Evolutionary conservation across 495 filamentous ascomycete species (phyloP), one percentile per base, ranked within the genome.

Genomic region (Ramalina intermedia): DNA sequence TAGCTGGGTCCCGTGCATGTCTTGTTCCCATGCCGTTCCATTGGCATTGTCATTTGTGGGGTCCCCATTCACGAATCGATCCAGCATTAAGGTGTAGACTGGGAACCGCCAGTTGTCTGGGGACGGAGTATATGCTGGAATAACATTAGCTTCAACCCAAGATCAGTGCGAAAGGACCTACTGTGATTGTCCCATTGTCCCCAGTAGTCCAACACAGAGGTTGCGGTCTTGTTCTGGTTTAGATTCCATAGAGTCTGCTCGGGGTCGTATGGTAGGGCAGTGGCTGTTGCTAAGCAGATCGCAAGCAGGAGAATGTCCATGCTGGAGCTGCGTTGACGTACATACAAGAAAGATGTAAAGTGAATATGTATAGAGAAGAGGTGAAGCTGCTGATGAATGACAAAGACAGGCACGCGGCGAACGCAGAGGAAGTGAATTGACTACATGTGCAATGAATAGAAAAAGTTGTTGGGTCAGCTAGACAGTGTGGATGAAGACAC

Each of bases 31-130:
- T 36, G 59, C 56, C 24, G 63, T 66, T 37, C 62, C 62, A 46
- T 67, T 67, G 17, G 58, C 56, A 38, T 67, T 54, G 45, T 67
- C 64, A 35, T 67, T 67, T 29, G 52, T 56, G 3, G 65, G 65
- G 55, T 69, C 66, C 11, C 66, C 66, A 50, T 69, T 64, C 7
- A 66, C 59, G 45, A 67, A 66, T 6, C 66, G 58, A 42, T 69
- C 66, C 35, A 67, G 46, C 40, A 64, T 67, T 14, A 68, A 48
- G 2, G 66, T 65, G 48, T 69, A 69, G 47, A 67, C 55, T 24
- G 66, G 66, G 29, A 69, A 63, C 17, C 66, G 63, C 66, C 66
- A 69, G 49, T 67, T 68, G 12, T 61, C 55, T 33, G 66, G 66
- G 16, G 66, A 69, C 11, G 66, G 66, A 36, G 64, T 55, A 47